Base-by-base conservation (phyloP, 345 rosid species). In the Stellera chamaejasme region DNA sequence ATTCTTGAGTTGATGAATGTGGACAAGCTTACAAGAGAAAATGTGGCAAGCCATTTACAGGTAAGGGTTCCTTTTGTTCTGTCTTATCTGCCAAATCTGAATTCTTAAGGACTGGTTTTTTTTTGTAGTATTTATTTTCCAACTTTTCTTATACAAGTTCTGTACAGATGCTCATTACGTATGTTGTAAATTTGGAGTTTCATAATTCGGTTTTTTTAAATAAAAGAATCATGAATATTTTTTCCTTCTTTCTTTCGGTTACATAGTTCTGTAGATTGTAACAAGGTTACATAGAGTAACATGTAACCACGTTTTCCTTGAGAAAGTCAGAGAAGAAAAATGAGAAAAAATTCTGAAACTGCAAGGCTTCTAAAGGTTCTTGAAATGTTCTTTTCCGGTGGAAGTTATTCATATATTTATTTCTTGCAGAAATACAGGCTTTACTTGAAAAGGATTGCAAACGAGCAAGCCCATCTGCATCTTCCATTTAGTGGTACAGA, bases 1-100 rank as follows among this genome's bases (percentile, higher is more conserved):
- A 90, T 93, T 63, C 90, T 93, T 28, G 96, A 89, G 67, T 56
- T 89, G 58, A 93, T 93, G 99, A 82, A 84, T 67, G 97, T 82
- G 58, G 97, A 81, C 56, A 81, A 81, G 52, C 87, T 91, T 46
- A 85, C 93, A 45, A 81, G 96, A 69, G 98, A 91, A 71, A 88
- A 91, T 58, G 95, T 91, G 27, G 96, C 95, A 47, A 91, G 98
- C 74, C 98, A 91, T 70, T 88, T 91, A 65, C 98, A 91, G 98
- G 98, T 70, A 65, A 26, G 50, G 27, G 52, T 52, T 66, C 70
- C 49, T 39, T 45, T 45, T 50, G 43, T 49, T 13, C 11, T 28
- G 5, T 13, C 25, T 23, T 8, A 19, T 19, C 43, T 32, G 39
- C 39, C 8, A 4, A 0, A 32, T 32, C 4, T 32, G 39, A 32